Base-by-base conservation (phyloP, 1,284 basidiomycete genomes). In the Boletus hoseneyae region DNA sequence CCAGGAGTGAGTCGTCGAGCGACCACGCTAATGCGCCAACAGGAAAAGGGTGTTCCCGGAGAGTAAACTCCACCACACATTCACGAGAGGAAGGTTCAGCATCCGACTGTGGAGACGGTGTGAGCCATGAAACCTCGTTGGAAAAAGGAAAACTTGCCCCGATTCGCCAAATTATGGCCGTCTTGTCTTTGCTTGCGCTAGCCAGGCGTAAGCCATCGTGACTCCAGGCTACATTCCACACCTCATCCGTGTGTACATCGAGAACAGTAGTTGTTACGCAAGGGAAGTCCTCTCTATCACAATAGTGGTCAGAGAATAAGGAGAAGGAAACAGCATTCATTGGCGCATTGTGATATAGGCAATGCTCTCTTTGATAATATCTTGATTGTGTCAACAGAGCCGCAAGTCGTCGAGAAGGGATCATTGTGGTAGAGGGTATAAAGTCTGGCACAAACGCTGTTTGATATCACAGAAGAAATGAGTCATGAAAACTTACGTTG, bases 151-250 rank as follows among this genome's bases (percentile, higher is more conserved):
- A 11, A 74, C 85, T 65, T 65, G 91, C 91, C 66, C 82, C 83
- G 50, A 93, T 76, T 46, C 78, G 78, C 95, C 95, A 99, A 47
- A 98, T 87, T 55, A 97, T 90, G 8, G 90, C 93, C 3, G 79
- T 78, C 70, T 82, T 83, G 68, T 98, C 95, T 64, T 82, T 90
- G 52, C 95, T 90, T 32, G 87, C 90, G 55, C 87, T 94, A 13
- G 95, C 97, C 33, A 99, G 76, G 60, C 80, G 85, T 42, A 72
- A 71, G 4, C 97, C 96, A 64, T 88, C 85, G 60, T 93, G 90
- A 67, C 93, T 97, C 91, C 95, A 99, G 64, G 87, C 87, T 53
- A 98, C 72, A 61, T 90, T 85, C 95, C 96, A 99, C 12, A 99
- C 93, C 67, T 99, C 93, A 64, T 97, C 92, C 12, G 76, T 78